phyloP scores from a whole-genome alignment of 768 basidiomycete genomes.

The Amanita pseudoporphyria region DNA sequence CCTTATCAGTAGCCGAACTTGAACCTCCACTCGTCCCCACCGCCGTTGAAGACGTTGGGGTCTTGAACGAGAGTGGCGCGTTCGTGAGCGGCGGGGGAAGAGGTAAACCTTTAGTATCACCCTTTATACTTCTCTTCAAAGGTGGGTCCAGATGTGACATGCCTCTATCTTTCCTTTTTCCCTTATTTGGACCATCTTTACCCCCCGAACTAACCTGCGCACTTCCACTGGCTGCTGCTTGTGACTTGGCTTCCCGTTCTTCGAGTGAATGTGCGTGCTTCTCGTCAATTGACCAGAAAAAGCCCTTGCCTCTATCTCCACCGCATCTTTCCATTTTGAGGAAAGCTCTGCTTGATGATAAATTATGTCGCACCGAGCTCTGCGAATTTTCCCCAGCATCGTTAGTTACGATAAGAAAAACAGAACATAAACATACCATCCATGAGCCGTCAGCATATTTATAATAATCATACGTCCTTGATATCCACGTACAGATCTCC shows the following conservation, averaged over 20 bases:
- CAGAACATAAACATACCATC: slow-evolving; percentile 65
- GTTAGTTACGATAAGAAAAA: neutral
- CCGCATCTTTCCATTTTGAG: slow-evolving; percentile 80
- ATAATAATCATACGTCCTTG: slow-evolving; percentile 85
- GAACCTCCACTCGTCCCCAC: slow-evolving; percentile 13
- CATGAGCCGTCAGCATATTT: slow-evolving; percentile 79
- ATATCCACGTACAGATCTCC: slow-evolving; percentile 90
- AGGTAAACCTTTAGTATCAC: slow-evolving; percentile 44
- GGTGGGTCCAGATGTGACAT: slow-evolving; percentile 45
- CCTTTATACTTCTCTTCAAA: slow-evolving; percentile 62
- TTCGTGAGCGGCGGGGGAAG: slow-evolving; percentile 65
- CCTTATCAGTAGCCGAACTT: slow-evolving; percentile 12
- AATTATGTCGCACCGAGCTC: slow-evolving; percentile 91
- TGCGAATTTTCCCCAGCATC: slow-evolving; percentile 18
- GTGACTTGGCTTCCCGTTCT: slow-evolving; percentile 55
- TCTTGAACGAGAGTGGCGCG: slow-evolving; percentile 46
- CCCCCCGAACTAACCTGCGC: slow-evolving; percentile 20
- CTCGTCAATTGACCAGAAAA: slow-evolving; percentile 87
- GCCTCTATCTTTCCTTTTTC: slow-evolving; percentile 53
- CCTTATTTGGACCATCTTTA: slow-evolving; percentile 24
- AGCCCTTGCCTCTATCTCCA: slow-evolving; percentile 85
- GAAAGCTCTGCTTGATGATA: slow-evolving; percentile 91
- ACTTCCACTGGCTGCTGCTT: slow-evolving; percentile 22
- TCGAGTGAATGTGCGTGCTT: slow-evolving; percentile 57
- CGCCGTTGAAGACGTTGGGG: slow-evolving; percentile 7